Conservation (phyloP, 768 basidiomycete species). For the Cystobasidiopsis lactophilus region DNA sequence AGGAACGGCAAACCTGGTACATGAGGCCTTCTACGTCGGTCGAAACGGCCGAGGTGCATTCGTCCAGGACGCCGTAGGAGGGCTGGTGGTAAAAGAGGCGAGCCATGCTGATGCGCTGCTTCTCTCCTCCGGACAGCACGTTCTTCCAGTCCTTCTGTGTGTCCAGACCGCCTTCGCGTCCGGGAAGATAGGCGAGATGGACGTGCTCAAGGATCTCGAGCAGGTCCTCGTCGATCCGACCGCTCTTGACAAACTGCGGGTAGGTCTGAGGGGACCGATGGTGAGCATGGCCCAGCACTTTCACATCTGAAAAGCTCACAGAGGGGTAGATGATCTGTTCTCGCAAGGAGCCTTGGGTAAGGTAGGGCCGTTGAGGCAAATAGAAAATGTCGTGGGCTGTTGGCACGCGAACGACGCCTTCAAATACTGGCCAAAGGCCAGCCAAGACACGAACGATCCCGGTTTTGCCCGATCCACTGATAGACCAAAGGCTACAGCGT, state of each 20-base stretch:
- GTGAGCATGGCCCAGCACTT: no score
- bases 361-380: slow-evolving; percentile 80
- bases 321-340: slow-evolving; percentile 43
- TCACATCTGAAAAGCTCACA: slow-evolving; percentile 79
- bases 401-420: slow-evolving; percentile 28
- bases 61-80: slow-evolving; percentile 64
- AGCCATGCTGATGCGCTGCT: slow-evolving; percentile 68
- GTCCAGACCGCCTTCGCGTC: slow-evolving; percentile 69
- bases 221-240: slow-evolving; percentile 44
- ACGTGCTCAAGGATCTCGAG: slow-evolving; percentile 56
- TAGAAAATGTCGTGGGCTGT: slow-evolving; percentile 41
- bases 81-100: slow-evolving; percentile 77
- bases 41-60: slow-evolving; percentile 87
- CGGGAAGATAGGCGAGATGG: slow-evolving; percentile 62
- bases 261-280: no score
- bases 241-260: slow-evolving; percentile 41
- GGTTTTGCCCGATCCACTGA: slow-evolving; percentile 18
- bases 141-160: slow-evolving; percentile 91
- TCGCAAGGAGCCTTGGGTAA: slow-evolving; percentile 62
- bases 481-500: background rate
- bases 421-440: slow-evolving; percentile 53
- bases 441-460: slow-evolving; percentile 43
- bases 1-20: slow-evolving; percentile 76
- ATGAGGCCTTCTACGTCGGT: slow-evolving; percentile 88
- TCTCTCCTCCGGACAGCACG: slow-evolving; percentile 87